Evolutionary conservation across 495 filamentous ascomycete genomes (phyloP).

Genomic region (Trichoderma gamsii): DNA sequence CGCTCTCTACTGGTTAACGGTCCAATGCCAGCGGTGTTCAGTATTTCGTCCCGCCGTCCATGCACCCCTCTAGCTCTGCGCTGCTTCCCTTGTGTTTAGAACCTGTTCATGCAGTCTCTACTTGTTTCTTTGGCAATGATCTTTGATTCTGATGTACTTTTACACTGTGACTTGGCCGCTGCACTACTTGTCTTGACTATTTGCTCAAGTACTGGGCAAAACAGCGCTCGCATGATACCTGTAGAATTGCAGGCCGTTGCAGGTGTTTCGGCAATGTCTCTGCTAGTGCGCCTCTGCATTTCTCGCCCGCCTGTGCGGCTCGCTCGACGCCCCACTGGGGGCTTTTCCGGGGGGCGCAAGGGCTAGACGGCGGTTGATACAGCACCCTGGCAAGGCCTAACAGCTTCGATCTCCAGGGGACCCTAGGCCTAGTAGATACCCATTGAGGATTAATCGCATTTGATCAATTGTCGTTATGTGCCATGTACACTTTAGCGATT

Average conservation of each 20-base stretch:
- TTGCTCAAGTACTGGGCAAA: too few relatives aligned
- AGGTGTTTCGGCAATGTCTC: conserved; percentile 1
- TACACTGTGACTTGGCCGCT: too few relatives aligned
- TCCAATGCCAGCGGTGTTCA: neutral
- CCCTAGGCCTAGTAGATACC: too few relatives aligned
- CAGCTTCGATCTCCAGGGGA: neutral
- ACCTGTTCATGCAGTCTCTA: neutral
- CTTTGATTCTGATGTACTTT: too few relatives aligned
- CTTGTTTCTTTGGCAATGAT: too few relatives aligned
- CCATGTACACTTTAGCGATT: too few relatives aligned
- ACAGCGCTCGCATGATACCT: neutral
- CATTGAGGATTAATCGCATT: too few relatives aligned
- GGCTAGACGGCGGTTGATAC: neutral
- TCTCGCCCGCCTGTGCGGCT: neutral
- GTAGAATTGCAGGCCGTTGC: neutral
- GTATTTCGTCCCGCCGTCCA: neutral
- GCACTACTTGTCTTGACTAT: too few relatives aligned
- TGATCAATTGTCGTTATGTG: too few relatives aligned
- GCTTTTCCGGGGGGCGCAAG: neutral
- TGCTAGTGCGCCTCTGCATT: neutral
- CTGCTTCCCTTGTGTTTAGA: neutral
- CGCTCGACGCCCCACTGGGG: neutral
- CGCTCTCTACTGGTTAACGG: neutral
- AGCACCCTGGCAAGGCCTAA: neutral
- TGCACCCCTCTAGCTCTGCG: conserved; percentile 5